These are phyloP conservation scores for Neofusicoccum kwambonambiense DNA, from an alignment of 2,329 filamentous ascomycete genomes.

Conservation along the genomic window DNA sequence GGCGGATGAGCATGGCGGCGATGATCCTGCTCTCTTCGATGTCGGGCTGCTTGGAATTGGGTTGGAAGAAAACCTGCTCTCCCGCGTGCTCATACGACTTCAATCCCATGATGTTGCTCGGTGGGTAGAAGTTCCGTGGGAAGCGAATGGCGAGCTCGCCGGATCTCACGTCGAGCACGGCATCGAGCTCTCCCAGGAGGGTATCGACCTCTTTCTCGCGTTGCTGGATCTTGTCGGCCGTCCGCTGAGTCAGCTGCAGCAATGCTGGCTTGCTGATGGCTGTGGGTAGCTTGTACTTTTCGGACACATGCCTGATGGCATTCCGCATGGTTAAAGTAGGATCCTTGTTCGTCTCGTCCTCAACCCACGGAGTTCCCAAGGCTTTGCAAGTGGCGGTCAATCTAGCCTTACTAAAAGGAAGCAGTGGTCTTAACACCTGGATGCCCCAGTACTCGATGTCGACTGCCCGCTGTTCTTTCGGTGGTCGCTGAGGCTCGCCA, in stretches of 20 bases:
- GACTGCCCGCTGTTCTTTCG: conserved; percentile 29
- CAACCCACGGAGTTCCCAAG: conserved; percentile 71
- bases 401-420: conserved; percentile 68
- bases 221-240: conserved; percentile 55
- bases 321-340: conserved; percentile 76
- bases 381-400: conserved; percentile 73
- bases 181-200: conserved; percentile 50
- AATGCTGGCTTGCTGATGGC: conserved; percentile 68
- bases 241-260: conserved; percentile 42
- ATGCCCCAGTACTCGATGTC: conserved; percentile 64
- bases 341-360: conserved; percentile 81
- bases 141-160: conserved; percentile 35
- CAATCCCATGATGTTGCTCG: neutral
- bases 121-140: conserved; percentile 27
- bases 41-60: neutral
- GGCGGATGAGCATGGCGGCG: conserved; percentile 47
- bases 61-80: conserved; percentile 22
- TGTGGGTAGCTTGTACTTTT: conserved; percentile 60
- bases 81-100: no score
- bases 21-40: conserved; percentile 17
- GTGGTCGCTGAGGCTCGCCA: conserved; percentile 29
- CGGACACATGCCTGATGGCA: conserved; percentile 68
- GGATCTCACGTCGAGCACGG: conserved; percentile 41
- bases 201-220: conserved; percentile 55
- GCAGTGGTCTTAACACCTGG: conserved; percentile 65